Percentiles rank a stretch among this genome's conserved stretches.
Conservation (phyloP, 2,329 filamentous ascomycete species). For the Zopfia rhizophila region DNA sequence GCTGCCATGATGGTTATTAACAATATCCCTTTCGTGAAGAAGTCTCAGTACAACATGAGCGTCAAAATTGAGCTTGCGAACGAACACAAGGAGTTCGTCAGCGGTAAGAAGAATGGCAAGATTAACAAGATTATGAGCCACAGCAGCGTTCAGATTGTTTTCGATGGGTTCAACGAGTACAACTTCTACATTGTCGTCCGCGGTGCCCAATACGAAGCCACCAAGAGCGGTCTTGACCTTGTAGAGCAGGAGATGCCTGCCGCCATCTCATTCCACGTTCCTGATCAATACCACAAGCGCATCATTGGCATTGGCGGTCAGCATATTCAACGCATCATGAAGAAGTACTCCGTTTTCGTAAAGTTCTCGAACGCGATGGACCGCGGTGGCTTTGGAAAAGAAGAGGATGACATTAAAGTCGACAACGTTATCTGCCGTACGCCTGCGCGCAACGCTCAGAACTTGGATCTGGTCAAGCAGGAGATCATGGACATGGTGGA, state of each 20-base stretch:
- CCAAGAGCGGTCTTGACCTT: conserved; percentile 89
- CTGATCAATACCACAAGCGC: conserved; percentile 98
- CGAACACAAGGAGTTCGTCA: conserved; percentile 99
- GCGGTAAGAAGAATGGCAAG: conserved; percentile 99
- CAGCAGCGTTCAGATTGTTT: conserved; percentile 98
- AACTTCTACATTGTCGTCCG: conserved; percentile 99
- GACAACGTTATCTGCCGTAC: conserved; percentile 99
- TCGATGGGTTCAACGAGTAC: conserved; percentile 99
- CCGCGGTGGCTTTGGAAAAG: conserved; percentile 88
- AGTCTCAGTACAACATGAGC: conserved; percentile 89
- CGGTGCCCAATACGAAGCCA: conserved; percentile 89
- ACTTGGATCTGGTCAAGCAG: conserved; percentile 95
- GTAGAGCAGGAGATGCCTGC: conserved; percentile 99
- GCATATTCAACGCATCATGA: conserved; percentile 99
- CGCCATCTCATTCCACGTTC: conserved; percentile 98
- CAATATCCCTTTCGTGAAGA: conserved; percentile 87
- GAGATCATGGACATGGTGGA: conserved; percentile 99
- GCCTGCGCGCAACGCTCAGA: conserved; percentile 95
- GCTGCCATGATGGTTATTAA: conserved; percentile 94
- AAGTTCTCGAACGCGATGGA: conserved; percentile 99
- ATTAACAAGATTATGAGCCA: conserved; percentile 99
- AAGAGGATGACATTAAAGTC: conserved; percentile 98
- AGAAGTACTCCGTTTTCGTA: conserved; percentile 99
- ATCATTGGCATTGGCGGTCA: conserved; percentile 99
- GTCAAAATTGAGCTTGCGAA: conserved; percentile 99